Conservation (phyloP, 2,329 filamentous ascomycete species). For the Dothidotthia symphoricarpi region DNA sequence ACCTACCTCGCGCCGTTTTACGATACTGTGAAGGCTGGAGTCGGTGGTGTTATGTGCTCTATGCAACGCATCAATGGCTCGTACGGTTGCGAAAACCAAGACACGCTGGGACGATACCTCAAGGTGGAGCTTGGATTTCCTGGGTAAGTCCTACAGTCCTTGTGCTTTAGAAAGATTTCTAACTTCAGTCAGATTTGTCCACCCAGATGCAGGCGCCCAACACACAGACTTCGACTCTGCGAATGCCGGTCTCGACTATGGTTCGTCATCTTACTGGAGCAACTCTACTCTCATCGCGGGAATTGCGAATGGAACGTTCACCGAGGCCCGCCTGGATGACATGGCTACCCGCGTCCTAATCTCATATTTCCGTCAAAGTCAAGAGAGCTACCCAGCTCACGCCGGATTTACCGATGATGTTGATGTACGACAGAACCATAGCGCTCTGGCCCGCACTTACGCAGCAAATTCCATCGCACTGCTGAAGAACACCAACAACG, state of each 20-base stretch:
- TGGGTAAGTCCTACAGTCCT: no score
- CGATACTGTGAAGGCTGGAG: conserved; percentile 57
- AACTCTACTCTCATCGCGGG: conserved; percentile 17
- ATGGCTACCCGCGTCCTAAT: conserved; percentile 17
- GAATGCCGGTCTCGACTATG: conserved; percentile 46
- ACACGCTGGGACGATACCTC: conserved; percentile 49
- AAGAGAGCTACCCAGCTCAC: conserved; percentile 4
- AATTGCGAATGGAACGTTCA: conserved; percentile 17
- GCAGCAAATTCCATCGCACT: conserved; percentile 38
- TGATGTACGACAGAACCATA: conserved; percentile 10
- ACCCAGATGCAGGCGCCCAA: conserved; percentile 45
- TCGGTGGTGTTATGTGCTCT: conserved; percentile 59
- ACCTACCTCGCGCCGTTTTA: conserved; percentile 64
- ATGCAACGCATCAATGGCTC: conserved; percentile 33
- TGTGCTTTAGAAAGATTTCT: no score
- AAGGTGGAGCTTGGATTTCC: conserved; percentile 51
- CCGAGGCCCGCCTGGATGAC: conserved; percentile 14
- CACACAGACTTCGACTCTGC: conserved; percentile 45
- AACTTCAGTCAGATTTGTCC: no score
- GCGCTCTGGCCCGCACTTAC: conserved; percentile 9
- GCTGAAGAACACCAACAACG: conserved; percentile 54
- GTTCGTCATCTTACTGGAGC: conserved; percentile 15
- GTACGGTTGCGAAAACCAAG: conserved; percentile 24
- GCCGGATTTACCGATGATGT: conserved; percentile 7
- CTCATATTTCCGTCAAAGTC: conserved; percentile 4